phyloP scores from a whole-genome alignment of 768 basidiomycete genomes.

The Rhodotorula kratochvilovae region DNA sequence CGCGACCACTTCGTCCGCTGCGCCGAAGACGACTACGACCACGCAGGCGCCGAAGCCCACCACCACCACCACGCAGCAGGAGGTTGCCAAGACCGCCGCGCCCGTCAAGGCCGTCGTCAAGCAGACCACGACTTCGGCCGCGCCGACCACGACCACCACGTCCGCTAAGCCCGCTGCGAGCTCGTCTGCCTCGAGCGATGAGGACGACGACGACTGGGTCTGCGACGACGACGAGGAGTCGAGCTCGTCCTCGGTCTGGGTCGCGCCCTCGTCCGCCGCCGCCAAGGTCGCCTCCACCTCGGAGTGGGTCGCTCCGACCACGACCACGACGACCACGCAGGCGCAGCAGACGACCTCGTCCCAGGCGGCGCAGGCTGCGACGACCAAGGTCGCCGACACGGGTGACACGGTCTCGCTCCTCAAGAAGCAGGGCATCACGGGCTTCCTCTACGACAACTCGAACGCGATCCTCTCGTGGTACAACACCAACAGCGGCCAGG shows the following conservation, averaged over 20 bases:
- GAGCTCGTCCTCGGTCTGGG: background rate
- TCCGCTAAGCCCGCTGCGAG: background rate
- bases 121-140: background rate
- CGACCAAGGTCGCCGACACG: constrained; percentile 21
- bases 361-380: background rate
- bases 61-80: background rate
- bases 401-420: constrained; percentile 12
- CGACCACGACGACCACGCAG: background rate
- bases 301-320: background rate
- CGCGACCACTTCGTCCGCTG: background rate
- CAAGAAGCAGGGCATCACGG: constrained; percentile 3
- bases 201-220: constrained; percentile 29
- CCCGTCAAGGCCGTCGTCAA: background rate
- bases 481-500: constrained; percentile 28
- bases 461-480: constrained; percentile 36
- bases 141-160: constrained; percentile 1
- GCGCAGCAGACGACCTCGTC: background rate
- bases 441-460: constrained; percentile 23
- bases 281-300: background rate
- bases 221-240: constrained; percentile 15
- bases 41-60: background rate
- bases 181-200: background rate
- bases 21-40: background rate
- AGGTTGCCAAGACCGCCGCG: background rate
- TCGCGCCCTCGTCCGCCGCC: background rate